These are phyloP conservation scores for Beverwykella pulmonaria DNA, from an alignment of 495 filamentous ascomycete genomes.

Conservation along the genomic window DNA sequence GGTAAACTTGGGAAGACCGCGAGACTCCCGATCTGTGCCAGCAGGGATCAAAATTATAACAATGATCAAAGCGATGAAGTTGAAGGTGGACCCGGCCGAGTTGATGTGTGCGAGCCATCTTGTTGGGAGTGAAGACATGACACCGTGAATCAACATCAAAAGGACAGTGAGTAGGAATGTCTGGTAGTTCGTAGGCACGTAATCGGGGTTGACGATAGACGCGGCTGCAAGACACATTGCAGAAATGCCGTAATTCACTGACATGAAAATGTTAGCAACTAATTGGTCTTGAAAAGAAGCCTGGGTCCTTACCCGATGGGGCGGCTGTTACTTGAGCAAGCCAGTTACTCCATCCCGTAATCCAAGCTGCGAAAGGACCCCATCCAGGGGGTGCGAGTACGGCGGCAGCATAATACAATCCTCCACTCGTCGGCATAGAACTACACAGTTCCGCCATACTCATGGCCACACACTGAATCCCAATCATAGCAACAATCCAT, in stretches of 20 bases:
- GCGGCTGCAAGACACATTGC: slow-evolving; percentile 75
- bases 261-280: background rate
- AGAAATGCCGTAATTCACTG: slow-evolving; percentile 60
- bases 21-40: slow-evolving; percentile 37
- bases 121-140: slow-evolving; percentile 75
- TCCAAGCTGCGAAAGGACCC: slow-evolving; percentile 71
- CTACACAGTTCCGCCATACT: slow-evolving; percentile 69
- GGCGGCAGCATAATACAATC: slow-evolving; percentile 77
- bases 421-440: slow-evolving; percentile 73
- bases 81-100: slow-evolving; percentile 72
- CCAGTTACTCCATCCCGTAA: slow-evolving; percentile 70
- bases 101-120: slow-evolving; percentile 76
- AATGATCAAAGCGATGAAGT: slow-evolving; percentile 68
- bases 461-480: slow-evolving; percentile 73
- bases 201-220: slow-evolving; percentile 68
- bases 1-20: slow-evolving; percentile 64
- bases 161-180: slow-evolving; percentile 69
- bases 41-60: slow-evolving; percentile 74
- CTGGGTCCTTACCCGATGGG: slow-evolving; percentile 15
- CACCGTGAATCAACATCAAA: slow-evolving; percentile 70
- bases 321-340: slow-evolving; percentile 60
- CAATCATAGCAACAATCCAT: slow-evolving; percentile 74
- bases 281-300: background rate
- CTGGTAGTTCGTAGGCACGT: slow-evolving; percentile 67
- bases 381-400: slow-evolving; percentile 77